These are phyloP conservation scores for Suhomyces prunicola DNA, from an alignment of 805 yeast genomes.

Conservation along the genomic window DNA sequence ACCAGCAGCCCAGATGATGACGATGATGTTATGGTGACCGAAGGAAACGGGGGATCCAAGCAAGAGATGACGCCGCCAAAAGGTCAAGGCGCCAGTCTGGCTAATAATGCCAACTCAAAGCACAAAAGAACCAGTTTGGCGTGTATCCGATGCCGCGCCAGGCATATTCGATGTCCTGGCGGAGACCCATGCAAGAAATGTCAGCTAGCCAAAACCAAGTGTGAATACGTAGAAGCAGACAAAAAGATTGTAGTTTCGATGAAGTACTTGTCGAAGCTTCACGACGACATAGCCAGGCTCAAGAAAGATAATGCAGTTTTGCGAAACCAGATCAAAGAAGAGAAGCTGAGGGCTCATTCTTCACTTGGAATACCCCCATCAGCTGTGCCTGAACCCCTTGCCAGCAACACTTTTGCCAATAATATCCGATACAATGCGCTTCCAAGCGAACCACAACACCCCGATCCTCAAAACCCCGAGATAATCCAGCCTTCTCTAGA, in stretches of 20 bases:
- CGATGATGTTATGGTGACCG: not conserved
- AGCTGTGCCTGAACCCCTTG: not conserved
- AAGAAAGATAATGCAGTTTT: constrained; percentile 64
- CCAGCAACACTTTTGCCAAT: constrained; percentile 12
- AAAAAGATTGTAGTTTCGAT: constrained; percentile 70
- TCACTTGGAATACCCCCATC: not conserved
- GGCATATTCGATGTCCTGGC: constrained; percentile 77
- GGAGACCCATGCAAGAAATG: constrained; percentile 73
- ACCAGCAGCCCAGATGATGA: not conserved
- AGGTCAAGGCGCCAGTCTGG: not conserved
- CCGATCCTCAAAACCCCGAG: constrained; percentile 27
- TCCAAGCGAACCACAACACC: constrained; percentile 1
- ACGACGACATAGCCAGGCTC: constrained; percentile 61
- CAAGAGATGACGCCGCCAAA: not conserved
- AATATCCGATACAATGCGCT: constrained; percentile 13
- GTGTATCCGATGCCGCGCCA: constrained; percentile 64
- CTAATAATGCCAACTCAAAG: constrained; percentile 5
- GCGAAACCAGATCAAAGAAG: constrained; percentile 41
- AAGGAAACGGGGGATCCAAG: not conserved
- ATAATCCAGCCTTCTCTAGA: constrained; percentile 71
- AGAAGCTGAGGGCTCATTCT: constrained; percentile 8
- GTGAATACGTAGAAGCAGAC: constrained; percentile 72
- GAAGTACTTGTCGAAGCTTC: constrained; percentile 64
- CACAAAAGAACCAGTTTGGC: constrained; percentile 39
- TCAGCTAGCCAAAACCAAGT: constrained; percentile 48